These are phyloP conservation scores for Magnusiomyces tetraspermus DNA, from an alignment of 1,139 yeast species.

Conservation along the genomic window DNA sequence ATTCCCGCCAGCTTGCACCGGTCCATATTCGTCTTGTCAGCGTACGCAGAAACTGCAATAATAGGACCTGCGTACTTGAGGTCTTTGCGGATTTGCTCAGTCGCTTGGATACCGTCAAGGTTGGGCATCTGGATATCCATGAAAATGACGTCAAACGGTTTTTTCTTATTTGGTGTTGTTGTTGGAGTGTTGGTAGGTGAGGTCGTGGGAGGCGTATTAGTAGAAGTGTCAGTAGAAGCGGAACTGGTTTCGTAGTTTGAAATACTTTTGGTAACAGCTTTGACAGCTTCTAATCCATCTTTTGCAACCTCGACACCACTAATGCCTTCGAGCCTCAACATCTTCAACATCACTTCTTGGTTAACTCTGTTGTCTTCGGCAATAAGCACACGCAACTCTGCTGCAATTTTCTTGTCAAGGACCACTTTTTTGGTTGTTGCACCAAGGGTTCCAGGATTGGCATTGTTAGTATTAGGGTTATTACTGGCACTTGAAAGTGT, in stretches of 20 bases:
- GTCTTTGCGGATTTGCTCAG: conserved; percentile 56
- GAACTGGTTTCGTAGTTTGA: background rate
- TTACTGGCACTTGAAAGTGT: background rate
- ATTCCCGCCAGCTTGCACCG: conserved; percentile 80
- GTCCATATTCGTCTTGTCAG: conserved; percentile 80
- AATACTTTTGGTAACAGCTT: background rate
- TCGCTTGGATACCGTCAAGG: conserved; percentile 79
- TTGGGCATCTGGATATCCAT: conserved; percentile 99
- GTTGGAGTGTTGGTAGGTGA: too few species aligned
- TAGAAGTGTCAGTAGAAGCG: too few species aligned
- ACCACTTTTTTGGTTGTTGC: background rate
- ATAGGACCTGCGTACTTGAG: conserved; percentile 59
- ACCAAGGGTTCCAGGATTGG: too few species aligned
- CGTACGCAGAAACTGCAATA: conserved; percentile 91
- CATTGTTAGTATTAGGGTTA: background rate
- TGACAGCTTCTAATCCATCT: conserved; percentile 79
- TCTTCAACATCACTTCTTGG: conserved; percentile 84
- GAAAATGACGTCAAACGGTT: conserved; percentile 59
- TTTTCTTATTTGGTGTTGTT: conserved; percentile 3
- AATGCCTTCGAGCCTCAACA: conserved; percentile 80
- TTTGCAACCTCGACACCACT: conserved; percentile 65
- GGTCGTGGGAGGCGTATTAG: too few species aligned
- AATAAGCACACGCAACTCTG: conserved; percentile 47
- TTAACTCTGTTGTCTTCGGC: conserved; percentile 93
- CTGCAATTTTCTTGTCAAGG: conserved; percentile 36